phyloP scores from a whole-genome alignment of 176 grass and related monocot species.

The Hsuehochloa calcarea region DNA sequence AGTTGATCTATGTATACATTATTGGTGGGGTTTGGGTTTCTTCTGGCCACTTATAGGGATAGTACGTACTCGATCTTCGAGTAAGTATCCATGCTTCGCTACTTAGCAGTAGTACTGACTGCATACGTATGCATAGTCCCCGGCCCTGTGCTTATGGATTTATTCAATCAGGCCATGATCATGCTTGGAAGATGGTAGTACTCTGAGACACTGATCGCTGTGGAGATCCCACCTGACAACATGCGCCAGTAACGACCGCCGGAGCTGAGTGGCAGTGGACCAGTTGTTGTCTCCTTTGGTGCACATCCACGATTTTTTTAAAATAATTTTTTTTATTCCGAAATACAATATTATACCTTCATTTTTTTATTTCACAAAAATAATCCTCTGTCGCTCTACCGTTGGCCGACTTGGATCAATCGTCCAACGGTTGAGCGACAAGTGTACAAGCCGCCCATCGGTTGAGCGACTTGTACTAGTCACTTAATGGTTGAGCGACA shows the following conservation, averaged over 20 bases:
- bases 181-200: background rate
- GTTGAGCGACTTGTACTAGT: too few relatives aligned
- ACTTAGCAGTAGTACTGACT: background rate
- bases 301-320: too few relatives aligned
- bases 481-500: too few relatives aligned
- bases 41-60: background rate
- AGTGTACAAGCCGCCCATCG: too few relatives aligned
- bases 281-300: background rate
- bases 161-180: background rate
- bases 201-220: background rate
- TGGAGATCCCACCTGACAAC: conserved; percentile 1
- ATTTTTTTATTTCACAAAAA: too few relatives aligned
- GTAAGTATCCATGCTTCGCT: background rate
- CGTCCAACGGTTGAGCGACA: too few relatives aligned
- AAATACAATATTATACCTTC: too few relatives aligned
- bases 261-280: background rate
- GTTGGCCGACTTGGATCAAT: too few relatives aligned
- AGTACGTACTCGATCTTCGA: background rate
- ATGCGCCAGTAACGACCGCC: background rate
- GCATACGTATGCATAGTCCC: background rate
- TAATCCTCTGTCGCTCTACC: too few relatives aligned
- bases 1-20: background rate
- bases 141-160: too few relatives aligned
- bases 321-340: too few relatives aligned
- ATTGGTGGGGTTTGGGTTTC: conserved; percentile 3